Conservation (phyloP, 495 filamentous ascomycete species). For the Penicillium alfredii region DNA sequence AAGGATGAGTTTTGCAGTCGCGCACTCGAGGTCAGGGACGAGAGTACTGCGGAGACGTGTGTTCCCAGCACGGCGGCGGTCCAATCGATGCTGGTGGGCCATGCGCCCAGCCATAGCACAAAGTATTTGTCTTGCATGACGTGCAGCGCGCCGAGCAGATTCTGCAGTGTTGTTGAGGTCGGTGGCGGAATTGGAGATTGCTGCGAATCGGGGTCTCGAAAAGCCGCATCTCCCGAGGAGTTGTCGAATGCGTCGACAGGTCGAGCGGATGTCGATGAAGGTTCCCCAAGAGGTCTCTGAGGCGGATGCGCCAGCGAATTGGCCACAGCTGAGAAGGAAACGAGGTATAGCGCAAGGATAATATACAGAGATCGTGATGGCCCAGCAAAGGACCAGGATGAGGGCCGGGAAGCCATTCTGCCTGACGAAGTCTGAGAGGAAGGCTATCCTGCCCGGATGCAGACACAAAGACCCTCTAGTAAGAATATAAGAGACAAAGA, state of each 20-base stretch:
- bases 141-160: slow-evolving; percentile 56
- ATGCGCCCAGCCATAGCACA: slow-evolving; percentile 68
- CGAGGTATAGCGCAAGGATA: slow-evolving; percentile 20
- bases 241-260: slow-evolving; percentile 1
- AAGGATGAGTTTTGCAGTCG: slow-evolving; percentile 24
- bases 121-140: slow-evolving; percentile 78
- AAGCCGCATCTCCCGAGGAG: slow-evolving; percentile 6
- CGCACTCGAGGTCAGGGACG: slow-evolving; percentile 50
- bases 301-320: slow-evolving; percentile 29
- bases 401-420: slow-evolving; percentile 15
- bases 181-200: slow-evolving; percentile 7
- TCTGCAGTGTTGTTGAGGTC: slow-evolving; percentile 25
- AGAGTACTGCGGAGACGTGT: slow-evolving; percentile 64
- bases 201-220: slow-evolving; percentile 6
- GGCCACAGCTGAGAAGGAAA: slow-evolving; percentile 14
- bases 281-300: slow-evolving; percentile 20
- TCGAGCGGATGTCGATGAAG: neutral
- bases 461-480: slow-evolving; percentile 7
- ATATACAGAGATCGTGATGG: slow-evolving; percentile 10
- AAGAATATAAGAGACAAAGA: slow-evolving; percentile 10
- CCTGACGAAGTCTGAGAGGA: too few relatives aligned
- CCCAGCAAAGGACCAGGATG: slow-evolving; percentile 8
- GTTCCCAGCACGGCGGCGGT: slow-evolving; percentile 84
- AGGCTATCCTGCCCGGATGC: slow-evolving; percentile 5
- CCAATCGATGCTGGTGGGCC: slow-evolving; percentile 90